Conservation (phyloP, 164 flowering plant genomes). For the Warburgia ugandensis region DNA sequence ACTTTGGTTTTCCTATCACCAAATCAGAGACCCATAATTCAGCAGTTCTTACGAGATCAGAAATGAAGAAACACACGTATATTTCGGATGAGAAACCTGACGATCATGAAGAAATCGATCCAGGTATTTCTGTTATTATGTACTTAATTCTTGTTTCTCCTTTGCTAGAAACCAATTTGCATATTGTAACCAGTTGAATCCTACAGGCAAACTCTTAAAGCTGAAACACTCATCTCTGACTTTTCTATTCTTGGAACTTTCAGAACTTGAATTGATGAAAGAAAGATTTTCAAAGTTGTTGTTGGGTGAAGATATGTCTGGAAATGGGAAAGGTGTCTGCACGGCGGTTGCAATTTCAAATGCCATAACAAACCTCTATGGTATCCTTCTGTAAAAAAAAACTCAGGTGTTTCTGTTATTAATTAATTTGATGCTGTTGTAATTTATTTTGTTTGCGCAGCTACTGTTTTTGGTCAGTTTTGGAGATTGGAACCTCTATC, state of each 20-base stretch:
- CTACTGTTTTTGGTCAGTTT: slow-evolving; percentile 79
- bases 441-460: slow-evolving; percentile 31
- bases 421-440: neutral
- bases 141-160: neutral
- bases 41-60: slow-evolving; percentile 35
- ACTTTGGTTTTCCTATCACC: slow-evolving; percentile 31
- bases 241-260: neutral
- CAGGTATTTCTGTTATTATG: slow-evolving; percentile 34
- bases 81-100: slow-evolving; percentile 19
- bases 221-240: neutral
- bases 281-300: slow-evolving; percentile 90
- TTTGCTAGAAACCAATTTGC: neutral
- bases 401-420: neutral
- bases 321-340: slow-evolving; percentile 92
- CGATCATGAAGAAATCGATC: slow-evolving; percentile 32
- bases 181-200: neutral
- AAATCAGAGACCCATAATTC: slow-evolving; percentile 25
- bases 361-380: slow-evolving; percentile 93
- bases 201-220: neutral
- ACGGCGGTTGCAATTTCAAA: slow-evolving; percentile 89
- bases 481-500: slow-evolving; percentile 68
- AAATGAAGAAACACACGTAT: slow-evolving; percentile 35
- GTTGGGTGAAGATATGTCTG: slow-evolving; percentile 98
- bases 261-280: slow-evolving; percentile 80
- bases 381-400: slow-evolving; percentile 23